These are phyloP conservation scores for Colletotrichum sp. DNA, from an alignment of 2,329 filamentous ascomycete genomes.

Conservation along the genomic window DNA sequence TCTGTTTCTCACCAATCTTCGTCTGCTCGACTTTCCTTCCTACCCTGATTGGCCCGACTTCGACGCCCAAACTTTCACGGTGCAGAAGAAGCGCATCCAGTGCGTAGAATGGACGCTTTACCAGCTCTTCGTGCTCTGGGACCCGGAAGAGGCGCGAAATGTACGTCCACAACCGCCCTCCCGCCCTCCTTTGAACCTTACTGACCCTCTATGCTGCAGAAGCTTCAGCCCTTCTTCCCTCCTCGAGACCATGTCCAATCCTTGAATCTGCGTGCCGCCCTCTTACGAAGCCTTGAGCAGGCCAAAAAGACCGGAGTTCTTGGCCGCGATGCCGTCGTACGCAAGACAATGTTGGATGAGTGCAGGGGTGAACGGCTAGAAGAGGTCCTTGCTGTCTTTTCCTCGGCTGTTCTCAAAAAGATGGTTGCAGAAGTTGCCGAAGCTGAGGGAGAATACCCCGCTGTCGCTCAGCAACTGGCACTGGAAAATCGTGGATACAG, in stretches of 20 bases:
- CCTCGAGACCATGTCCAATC: slow-evolving; percentile 90
- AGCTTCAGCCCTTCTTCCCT: slow-evolving; percentile 89
- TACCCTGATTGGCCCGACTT: slow-evolving; percentile 83
- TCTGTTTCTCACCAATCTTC: slow-evolving; percentile 83
- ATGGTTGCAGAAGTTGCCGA: slow-evolving; percentile 52
- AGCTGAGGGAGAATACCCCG: slow-evolving; percentile 44
- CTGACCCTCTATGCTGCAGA: slow-evolving; percentile 53
- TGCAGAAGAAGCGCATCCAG: slow-evolving; percentile 82
- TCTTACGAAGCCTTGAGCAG: slow-evolving; percentile 82
- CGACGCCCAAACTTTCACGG: slow-evolving; percentile 72
- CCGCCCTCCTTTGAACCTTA: neutral
- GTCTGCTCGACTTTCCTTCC: slow-evolving; percentile 80
- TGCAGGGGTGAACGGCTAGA: slow-evolving; percentile 91
- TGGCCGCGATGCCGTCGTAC: slow-evolving; percentile 78
- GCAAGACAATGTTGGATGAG: slow-evolving; percentile 96
- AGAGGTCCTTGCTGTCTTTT: slow-evolving; percentile 85
- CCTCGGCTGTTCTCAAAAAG: slow-evolving; percentile 80
- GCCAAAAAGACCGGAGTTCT: slow-evolving; percentile 87
- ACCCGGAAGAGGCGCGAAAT: slow-evolving; percentile 75
- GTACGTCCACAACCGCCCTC: slow-evolving; percentile 52
- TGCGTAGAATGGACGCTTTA: slow-evolving; percentile 92
- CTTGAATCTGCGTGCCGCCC: slow-evolving; percentile 83
- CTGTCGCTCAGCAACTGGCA: slow-evolving; percentile 60
- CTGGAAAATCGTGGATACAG: slow-evolving; percentile 64
- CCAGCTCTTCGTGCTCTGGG: slow-evolving; percentile 84